Evolutionary conservation across 2,329 filamentous ascomycete genomes (phyloP), one percentile per base, ranked within the genome.

Genomic region (Amylocarpus encephaloides): DNA sequence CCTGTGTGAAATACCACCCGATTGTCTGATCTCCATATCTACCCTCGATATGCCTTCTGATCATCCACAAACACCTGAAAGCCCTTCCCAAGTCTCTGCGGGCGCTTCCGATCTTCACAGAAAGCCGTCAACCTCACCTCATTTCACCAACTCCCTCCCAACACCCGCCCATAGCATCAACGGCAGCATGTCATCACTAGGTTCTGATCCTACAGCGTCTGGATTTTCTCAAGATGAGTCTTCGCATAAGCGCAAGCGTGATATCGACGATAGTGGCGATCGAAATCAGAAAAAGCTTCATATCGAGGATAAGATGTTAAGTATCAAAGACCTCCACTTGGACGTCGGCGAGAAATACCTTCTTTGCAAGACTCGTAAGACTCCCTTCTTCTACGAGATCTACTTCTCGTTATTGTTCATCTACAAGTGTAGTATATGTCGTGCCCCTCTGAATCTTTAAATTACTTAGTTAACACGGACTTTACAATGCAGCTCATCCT

Each of bases 291-390:
- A 84, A 70, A 84, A 84, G 69, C 69, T 76, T 64, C 76, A 83
- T 60, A 68, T 80, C 68, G 80, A 82, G 71, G 74, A 77, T 66
- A 73, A 76, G 70, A 77, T 73, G 69, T 71, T 78, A 59, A 77
- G 76, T 69, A 82, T 84, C 68, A 75, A 82, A 62, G 77, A 82
- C 68, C 73, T 85, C 61, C 80, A 84, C 65, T 68, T 79, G 63
- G 79, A 85, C 73, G 80, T 85, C 55, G 81, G 80, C 69, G 71
- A 76, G 64, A 83, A 83, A 71, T 83, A 83, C 70, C 75, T 83
- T 63, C 73, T 85, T 70, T 79, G 79, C 74, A 78, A 75, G 74
- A 80, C 73, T 72, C 74, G 80, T 83, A 83, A 82, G 79, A 68
- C 74, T 74, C 73, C 76, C 76, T 73, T 71, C 54, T 62, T 51